Percentiles rank a stretch among this genome's conserved stretches.
These are phyloP conservation scores for Trichoderma sp. DNA, from an alignment of 2,329 filamentous ascomycete genomes.

Conservation along the genomic window DNA sequence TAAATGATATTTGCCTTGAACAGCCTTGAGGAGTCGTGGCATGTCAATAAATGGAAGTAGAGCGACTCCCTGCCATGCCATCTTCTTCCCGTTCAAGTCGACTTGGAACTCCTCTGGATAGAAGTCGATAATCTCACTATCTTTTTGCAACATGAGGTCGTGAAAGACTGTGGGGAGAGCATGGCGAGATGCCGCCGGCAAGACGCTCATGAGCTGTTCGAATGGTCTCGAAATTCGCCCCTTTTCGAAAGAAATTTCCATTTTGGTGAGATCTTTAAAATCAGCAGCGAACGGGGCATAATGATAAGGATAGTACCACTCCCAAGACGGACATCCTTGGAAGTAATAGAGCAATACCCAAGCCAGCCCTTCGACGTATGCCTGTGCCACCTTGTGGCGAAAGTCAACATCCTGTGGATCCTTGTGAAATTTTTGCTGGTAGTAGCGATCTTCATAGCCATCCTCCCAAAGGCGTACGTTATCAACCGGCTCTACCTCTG, in stretches of 20 bases:
- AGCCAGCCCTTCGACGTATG: constrained; percentile 92
- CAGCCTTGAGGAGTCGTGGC: constrained; percentile 78
- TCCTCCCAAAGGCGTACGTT: constrained; percentile 92
- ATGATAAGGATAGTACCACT: constrained; percentile 98
- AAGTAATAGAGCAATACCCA: constrained; percentile 99
- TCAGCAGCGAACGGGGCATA: constrained; percentile 97
- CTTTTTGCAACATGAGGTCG: constrained; percentile 81
- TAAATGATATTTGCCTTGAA: constrained; percentile 79
- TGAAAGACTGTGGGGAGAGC: constrained; percentile 89
- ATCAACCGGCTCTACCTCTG: constrained; percentile 71
- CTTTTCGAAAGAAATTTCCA: constrained; percentile 81
- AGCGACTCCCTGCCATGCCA: constrained; percentile 95
- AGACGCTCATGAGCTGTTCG: constrained; percentile 96
- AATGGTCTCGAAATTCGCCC: constrained; percentile 88
- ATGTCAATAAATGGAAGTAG: constrained; percentile 96
- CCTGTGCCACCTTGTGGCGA: constrained; percentile 81
- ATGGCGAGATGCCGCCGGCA: constrained; percentile 90
- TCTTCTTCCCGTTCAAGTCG: constrained; percentile 97
- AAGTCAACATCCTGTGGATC: constrained; percentile 81
- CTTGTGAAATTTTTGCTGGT: constrained; percentile 93
- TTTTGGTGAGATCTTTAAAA: constrained; percentile 79
- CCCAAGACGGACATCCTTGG: constrained; percentile 97
- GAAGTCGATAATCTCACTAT: constrained; percentile 95
- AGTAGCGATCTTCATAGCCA: constrained; percentile 93
- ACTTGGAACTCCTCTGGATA: constrained; percentile 94